Conservation (phyloP, 2,329 filamentous ascomycete species). For the Ophiocordyceps camponoti-saundersi region DNA sequence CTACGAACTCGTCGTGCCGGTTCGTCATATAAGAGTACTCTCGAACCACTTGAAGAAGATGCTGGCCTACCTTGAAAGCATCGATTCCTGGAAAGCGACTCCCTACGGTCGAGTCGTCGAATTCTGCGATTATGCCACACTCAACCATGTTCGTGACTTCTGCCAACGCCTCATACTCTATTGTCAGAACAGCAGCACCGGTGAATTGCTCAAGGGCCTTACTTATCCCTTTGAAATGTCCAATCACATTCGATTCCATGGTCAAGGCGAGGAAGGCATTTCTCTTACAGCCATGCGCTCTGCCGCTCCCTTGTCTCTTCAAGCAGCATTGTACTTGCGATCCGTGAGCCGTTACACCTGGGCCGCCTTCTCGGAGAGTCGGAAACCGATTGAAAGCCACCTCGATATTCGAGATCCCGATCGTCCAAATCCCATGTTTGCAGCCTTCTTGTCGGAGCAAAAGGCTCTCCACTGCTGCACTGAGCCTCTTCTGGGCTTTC, state of each 20-base stretch:
- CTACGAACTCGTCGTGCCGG: conserved; percentile 32
- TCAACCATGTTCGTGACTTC: conserved; percentile 20
- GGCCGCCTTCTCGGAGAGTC: too few relatives aligned
- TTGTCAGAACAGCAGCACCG: conserved; percentile 4
- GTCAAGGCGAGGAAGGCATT: conserved; percentile 6
- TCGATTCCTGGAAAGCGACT: conserved; percentile 25
- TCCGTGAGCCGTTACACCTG: too few relatives aligned
- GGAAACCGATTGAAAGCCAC: too few relatives aligned
- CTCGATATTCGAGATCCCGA: too few relatives aligned
- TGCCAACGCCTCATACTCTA: conserved; percentile 15
- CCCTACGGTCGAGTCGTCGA: conserved; percentile 25
- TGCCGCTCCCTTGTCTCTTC: conserved; percentile 17
- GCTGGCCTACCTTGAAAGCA: conserved; percentile 15
- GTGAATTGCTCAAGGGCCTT: conserved; percentile 3
- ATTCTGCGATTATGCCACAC: conserved; percentile 30
- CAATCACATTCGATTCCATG: neutral
- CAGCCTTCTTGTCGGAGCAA: conserved; percentile 14
- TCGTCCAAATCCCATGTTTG: conserved; percentile 28
- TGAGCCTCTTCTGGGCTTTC: conserved; percentile 37
- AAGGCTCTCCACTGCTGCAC: conserved; percentile 27
- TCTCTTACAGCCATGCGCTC: conserved; percentile 17
- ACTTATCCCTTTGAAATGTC: conserved; percentile 2
- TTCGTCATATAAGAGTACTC: conserved; percentile 18
- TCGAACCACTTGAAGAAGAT: conserved; percentile 26
- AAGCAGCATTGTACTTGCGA: conserved; percentile 4